phyloP scores from a whole-genome alignment of 768 basidiomycete species.

The Trichaptum fuscoviolaceum region DNA sequence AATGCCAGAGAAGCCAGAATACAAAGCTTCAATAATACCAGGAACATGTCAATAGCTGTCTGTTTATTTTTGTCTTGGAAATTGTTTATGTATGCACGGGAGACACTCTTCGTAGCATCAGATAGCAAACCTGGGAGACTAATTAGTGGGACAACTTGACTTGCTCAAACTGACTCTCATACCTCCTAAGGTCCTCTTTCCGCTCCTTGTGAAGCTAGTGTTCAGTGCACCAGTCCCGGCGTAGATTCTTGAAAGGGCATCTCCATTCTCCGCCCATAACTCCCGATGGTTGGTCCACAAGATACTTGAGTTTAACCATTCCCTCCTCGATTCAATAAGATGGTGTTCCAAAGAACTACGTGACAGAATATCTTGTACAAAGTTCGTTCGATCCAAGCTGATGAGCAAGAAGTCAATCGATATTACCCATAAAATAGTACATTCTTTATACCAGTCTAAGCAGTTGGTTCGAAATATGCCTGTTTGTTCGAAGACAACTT shows the following conservation, averaged over 20 bases:
- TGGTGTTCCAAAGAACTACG: slow-evolving; percentile 78
- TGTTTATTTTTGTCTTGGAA: slow-evolving; percentile 97
- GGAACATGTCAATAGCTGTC: slow-evolving; percentile 88
- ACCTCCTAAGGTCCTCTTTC: slow-evolving; percentile 91
- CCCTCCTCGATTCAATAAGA: slow-evolving; percentile 68
- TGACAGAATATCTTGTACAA: slow-evolving; percentile 93
- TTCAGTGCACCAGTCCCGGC: slow-evolving; percentile 92
- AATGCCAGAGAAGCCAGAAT: background rate
- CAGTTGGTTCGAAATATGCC: slow-evolving; percentile 96
- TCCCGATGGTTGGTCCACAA: slow-evolving; percentile 89
- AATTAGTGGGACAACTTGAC: slow-evolving; percentile 4
- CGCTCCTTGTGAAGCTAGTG: slow-evolving; percentile 91
- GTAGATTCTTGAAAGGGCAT: slow-evolving; percentile 89
- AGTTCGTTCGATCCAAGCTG: slow-evolving; percentile 96
- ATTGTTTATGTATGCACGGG: slow-evolving; percentile 95
- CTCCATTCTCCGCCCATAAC: slow-evolving; percentile 96
- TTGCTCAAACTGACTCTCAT: slow-evolving; percentile 13
- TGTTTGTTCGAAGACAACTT: slow-evolving; percentile 80
- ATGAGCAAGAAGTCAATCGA: slow-evolving; percentile 8
- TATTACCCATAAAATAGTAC: slow-evolving; percentile 7
- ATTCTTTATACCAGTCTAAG: slow-evolving; percentile 71
- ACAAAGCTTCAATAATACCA: slow-evolving; percentile 45
- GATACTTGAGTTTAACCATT: slow-evolving; percentile 62
- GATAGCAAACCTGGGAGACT: slow-evolving; percentile 67
- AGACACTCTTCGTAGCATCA: slow-evolving; percentile 95